These are phyloP conservation scores for Cyclocybe cylindracea DNA, from an alignment of 768 basidiomycete genomes.

Conservation along the genomic window DNA sequence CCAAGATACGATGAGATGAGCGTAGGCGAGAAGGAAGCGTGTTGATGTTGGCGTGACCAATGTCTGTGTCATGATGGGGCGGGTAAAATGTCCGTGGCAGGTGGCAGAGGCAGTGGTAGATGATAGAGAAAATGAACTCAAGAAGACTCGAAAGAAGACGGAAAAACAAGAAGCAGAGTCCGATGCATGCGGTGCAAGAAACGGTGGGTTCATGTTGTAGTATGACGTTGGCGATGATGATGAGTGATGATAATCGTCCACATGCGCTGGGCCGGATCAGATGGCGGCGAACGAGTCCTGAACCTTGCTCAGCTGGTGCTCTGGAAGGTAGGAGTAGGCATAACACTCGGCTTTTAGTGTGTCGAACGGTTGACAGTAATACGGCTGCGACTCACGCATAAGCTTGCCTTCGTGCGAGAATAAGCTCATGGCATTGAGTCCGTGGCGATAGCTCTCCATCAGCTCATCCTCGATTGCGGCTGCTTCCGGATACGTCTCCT, in stretches of 20 bases:
- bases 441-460: conserved; percentile 38
- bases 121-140: too few species aligned
- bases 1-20: neutral
- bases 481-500: conserved; percentile 29
- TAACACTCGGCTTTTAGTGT: neutral
- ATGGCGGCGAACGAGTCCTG: conserved; percentile 46
- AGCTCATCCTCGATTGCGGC: conserved; percentile 39
- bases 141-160: too few species aligned
- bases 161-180: too few species aligned
- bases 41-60: too few species aligned
- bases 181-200: neutral
- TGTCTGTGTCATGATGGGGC: too few species aligned
- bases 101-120: too few species aligned
- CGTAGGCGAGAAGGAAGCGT: too few species aligned
- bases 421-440: conserved; percentile 40
- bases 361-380: conserved; percentile 3
- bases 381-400: conserved; percentile 39
- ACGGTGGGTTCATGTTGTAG: conserved; percentile 4
- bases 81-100: too few species aligned
- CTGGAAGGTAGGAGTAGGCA: conserved; percentile 19
- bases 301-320: conserved; percentile 46
- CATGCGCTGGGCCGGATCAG: conserved; percentile 16
- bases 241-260: conserved; percentile 4
- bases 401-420: conserved; percentile 45
- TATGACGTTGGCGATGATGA: conserved; percentile 4